Percentiles rank a stretch among this genome's conserved stretches.
phyloP scores from a whole-genome alignment of 2,329 filamentous ascomycete species.

The Blastomyces emzantsi region DNA sequence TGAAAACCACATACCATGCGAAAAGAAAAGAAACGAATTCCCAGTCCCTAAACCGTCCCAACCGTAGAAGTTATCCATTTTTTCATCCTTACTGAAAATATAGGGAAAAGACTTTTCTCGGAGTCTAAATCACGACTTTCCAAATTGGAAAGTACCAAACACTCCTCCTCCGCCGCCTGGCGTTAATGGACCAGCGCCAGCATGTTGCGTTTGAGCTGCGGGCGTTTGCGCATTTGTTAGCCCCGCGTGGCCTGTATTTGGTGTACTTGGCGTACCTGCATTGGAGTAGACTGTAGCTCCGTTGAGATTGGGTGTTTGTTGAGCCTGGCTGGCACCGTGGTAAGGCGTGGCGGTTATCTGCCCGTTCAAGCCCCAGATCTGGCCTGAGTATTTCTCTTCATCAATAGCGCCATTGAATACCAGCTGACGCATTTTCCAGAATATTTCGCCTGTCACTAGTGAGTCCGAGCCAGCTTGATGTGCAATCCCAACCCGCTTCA shows the following conservation, averaged over 20 bases:
- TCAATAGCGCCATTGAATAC: constrained; percentile 78
- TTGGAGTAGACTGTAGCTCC: constrained; percentile 43
- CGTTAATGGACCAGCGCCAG: constrained; percentile 61
- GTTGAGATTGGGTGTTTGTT: constrained; percentile 48
- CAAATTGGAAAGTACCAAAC: constrained; percentile 58
- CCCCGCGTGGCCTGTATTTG: constrained; percentile 48
- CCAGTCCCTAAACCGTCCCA: constrained; percentile 9
- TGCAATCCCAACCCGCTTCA: constrained; percentile 76
- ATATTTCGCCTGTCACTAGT: constrained; percentile 84
- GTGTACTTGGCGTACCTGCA: constrained; percentile 57
- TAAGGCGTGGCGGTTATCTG: constrained; percentile 50
- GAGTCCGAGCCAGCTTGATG: constrained; percentile 94
- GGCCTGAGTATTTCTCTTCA: constrained; percentile 68
- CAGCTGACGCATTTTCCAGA: constrained; percentile 83
- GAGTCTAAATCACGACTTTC: constrained; percentile 11
- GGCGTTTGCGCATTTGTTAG: constrained; percentile 39
- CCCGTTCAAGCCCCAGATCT: constrained; percentile 85
- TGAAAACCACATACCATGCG: constrained; percentile 3
- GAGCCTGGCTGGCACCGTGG: constrained; percentile 30
- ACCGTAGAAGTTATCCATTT: constrained; percentile 3
- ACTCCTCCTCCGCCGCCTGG: constrained; percentile 65
- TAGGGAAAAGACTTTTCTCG: background rate
- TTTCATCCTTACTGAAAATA: constrained; percentile 12
- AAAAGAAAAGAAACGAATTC: constrained; percentile 12
- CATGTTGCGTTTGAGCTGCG: constrained; percentile 43